Evolutionary conservation across 2,329 filamentous ascomycete species (phyloP).

Genomic region (Colletotrichum gigasporum): DNA sequence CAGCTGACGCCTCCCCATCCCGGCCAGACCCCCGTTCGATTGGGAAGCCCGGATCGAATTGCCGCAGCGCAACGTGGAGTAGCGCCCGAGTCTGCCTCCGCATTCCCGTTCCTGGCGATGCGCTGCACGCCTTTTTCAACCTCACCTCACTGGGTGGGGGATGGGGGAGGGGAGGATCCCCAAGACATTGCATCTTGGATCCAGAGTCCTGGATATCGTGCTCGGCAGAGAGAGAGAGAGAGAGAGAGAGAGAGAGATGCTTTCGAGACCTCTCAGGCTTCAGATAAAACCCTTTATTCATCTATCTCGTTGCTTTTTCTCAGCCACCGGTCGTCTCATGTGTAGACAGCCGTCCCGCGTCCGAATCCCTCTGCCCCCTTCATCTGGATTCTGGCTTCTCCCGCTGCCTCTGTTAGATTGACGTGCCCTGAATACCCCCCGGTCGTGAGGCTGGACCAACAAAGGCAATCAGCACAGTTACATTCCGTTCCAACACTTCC

Average conservation of each 20-base stretch:
- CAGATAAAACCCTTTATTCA: neutral
- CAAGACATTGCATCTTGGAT: constrained; percentile 3
- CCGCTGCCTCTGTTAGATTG: constrained; percentile 22
- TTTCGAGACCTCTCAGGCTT: neutral
- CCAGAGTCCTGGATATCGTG: neutral
- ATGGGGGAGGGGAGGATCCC: too few relatives aligned
- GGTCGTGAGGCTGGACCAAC: constrained; percentile 26
- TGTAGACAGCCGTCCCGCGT: constrained; percentile 8
- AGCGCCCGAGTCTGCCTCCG: constrained; percentile 22
- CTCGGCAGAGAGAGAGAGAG: too few relatives aligned
- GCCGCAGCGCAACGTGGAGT: constrained; percentile 23
- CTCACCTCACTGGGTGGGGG: constrained; percentile 21
- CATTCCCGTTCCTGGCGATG: constrained; percentile 29
- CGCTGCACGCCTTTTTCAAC: constrained; percentile 28
- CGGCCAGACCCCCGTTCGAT: neutral
- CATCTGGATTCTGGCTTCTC: constrained; percentile 9
- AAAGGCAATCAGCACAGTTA: constrained; percentile 29
- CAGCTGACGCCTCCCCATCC: constrained; percentile 2
- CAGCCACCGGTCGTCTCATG: constrained; percentile 17
- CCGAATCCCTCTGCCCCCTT: neutral
- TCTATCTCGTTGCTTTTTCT: neutral
- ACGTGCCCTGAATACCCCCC: neutral
- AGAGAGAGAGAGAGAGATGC: too few relatives aligned
- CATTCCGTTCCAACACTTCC: constrained; percentile 15
- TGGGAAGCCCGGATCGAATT: constrained; percentile 28